Conservation (phyloP, 2,329 filamentous ascomycete genomes). For the Beauveria sp. region DNA sequence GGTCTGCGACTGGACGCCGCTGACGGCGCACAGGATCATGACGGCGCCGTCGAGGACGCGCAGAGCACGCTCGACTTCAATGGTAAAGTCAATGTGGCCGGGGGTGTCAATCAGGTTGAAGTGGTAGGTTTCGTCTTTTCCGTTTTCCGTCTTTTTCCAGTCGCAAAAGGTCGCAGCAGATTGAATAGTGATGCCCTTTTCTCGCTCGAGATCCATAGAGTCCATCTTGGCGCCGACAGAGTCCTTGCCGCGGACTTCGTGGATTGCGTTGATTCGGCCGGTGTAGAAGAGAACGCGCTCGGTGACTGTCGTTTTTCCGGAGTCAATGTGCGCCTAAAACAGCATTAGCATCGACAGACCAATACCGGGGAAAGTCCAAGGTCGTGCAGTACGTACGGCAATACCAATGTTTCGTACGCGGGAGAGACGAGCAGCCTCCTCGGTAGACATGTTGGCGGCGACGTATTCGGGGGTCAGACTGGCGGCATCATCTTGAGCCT, state of each 20-base stretch:
- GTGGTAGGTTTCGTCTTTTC: slow-evolving; percentile 85
- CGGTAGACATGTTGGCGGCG: slow-evolving; percentile 70
- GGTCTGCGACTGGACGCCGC: slow-evolving; percentile 94
- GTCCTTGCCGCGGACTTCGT: slow-evolving; percentile 94
- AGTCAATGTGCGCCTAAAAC: slow-evolving; percentile 85
- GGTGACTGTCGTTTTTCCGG: slow-evolving; percentile 92
- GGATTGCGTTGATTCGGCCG: slow-evolving; percentile 90
- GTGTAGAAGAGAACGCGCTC: slow-evolving; percentile 98
- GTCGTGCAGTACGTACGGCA: slow-evolving; percentile 53
- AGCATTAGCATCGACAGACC: slow-evolving; percentile 14
- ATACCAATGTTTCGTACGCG: slow-evolving; percentile 96
- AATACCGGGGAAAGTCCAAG: not conserved
- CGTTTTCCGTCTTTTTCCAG: slow-evolving; percentile 81
- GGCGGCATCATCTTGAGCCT: slow-evolving; percentile 45
- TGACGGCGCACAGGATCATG: slow-evolving; percentile 97
- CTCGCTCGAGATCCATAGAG: slow-evolving; percentile 96
- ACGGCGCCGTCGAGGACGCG: slow-evolving; percentile 93
- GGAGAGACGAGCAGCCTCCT: slow-evolving; percentile 69
- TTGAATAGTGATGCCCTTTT: slow-evolving; percentile 98
- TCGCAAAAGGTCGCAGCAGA: slow-evolving; percentile 97
- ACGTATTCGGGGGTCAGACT: slow-evolving; percentile 51
- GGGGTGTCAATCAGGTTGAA: slow-evolving; percentile 98
- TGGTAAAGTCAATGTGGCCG: slow-evolving; percentile 98
- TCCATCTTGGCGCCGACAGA: slow-evolving; percentile 98
- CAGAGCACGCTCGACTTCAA: slow-evolving; percentile 92